These are phyloP conservation scores for Vigna hirtella DNA, from an alignment of 306 rosid genomes.

Conservation along the genomic window DNA sequence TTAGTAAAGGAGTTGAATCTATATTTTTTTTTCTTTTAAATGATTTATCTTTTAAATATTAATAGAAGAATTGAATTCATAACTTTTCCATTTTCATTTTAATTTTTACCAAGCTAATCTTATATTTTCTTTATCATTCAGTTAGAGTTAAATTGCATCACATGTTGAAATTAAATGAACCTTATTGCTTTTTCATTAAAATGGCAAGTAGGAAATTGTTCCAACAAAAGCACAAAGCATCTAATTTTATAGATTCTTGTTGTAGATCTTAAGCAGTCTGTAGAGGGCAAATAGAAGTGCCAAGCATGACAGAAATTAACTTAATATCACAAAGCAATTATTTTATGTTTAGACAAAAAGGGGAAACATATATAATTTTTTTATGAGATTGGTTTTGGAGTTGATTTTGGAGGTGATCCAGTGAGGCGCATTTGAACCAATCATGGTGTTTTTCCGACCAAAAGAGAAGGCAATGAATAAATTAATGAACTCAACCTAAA, in stretches of 20 bases:
- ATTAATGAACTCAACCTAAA: conserved; percentile 43
- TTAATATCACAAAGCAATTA: conserved; percentile 35
- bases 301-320: conserved; percentile 40
- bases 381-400: conserved; percentile 37
- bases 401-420: conserved; percentile 40
- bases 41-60: too few relatives aligned
- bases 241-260: conserved; percentile 34
- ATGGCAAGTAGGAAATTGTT: not conserved
- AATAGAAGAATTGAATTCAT: too few relatives aligned
- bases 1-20: too few relatives aligned
- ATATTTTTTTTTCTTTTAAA: too few relatives aligned
- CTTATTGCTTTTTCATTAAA: not conserved
- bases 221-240: conserved; percentile 38
- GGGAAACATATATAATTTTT: not conserved
- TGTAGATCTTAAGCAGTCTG: not conserved
- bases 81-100: too few relatives aligned
- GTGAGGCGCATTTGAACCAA: conserved; percentile 47
- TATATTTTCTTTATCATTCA: not conserved
- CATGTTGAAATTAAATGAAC: conserved; percentile 21
- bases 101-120: too few relatives aligned
- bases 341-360: conserved; percentile 16
- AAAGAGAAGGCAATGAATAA: conserved; percentile 44
- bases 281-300: conserved; percentile 42
- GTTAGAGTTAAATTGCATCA: not conserved
- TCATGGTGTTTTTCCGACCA: conserved; percentile 43